Base-by-base conservation (phyloP, 495 filamentous ascomycete genomes). In the Neurospora sp. region DNA sequence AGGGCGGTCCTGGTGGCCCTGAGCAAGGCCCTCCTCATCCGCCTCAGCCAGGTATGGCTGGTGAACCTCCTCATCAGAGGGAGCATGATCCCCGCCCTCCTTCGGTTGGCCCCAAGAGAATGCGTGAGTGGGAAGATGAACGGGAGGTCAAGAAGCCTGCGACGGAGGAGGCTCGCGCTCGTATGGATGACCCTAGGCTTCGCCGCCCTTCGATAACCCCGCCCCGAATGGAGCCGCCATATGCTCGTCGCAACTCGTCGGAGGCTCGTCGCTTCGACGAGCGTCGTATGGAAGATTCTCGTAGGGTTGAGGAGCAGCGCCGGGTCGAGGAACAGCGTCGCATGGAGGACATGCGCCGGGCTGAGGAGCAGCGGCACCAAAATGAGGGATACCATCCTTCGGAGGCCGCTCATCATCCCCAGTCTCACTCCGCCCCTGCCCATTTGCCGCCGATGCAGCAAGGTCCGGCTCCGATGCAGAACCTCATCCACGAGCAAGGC, bases 81-180 rank as follows among this genome's bases (percentile, higher is more conserved):
- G 94, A 97, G 68, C 87, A 94, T 68, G 93, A 97, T 59, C 74
- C 73, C 7, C 89, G 96, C 61, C 92, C 95, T 44, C 88, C 92
- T 27, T 86, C 90, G 8, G 91, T 90, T 48, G 91, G 90, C 1
- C 89, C 93, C 72, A 99, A 99, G 86, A 88, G 96, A 73, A 84
- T 87, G 75, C 89, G 93, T 45, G 96, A 98, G 76, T 96, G 96
- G 93, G 96, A 97, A 71, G 92, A 94, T 71, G 94, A 97, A 22
- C 80, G 87, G 38, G 85, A 86, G 2, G 83, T 89, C 20, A 97
- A 98, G 82, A 97, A 97, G 84, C 89, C 90, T 59, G 89, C 93
- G 5, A 96, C 89, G 38, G 94, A 98, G 7, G 96, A 99, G 78
- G 91, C 84, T 71, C 90, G 94, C 68, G 91, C 92, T 61, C 91